Evolutionary conservation across 1,139 yeast species (phyloP), one percentile per base, ranked within the genome.

Genomic region (Blastobotrys apis): DNA sequence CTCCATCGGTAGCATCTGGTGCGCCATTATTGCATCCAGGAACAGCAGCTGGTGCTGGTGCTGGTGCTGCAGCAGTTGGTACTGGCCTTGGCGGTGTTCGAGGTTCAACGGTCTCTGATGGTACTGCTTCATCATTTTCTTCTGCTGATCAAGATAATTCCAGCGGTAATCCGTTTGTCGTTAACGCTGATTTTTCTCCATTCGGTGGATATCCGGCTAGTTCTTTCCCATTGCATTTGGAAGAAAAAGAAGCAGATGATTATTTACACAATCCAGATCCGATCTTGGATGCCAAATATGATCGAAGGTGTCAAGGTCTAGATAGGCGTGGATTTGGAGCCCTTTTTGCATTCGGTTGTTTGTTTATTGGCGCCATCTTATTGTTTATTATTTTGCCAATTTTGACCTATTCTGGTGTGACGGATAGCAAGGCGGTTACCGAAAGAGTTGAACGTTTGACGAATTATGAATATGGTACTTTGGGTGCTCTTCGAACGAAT

Each of bases 131-230:
- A 12, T 55, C 61, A 2, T 43, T 54, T n/a, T 49, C 57, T 30
- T 58, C 62, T 3, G 47, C 45, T 22, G 54, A 51, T 25, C 44
- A 47, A 22, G 56, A 51, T 30, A 37, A 43, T 22, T 41, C 41
- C 15, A 43, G 44, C 38, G 44, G 47, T 39, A 59, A 59, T 44
- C 64, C 64, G 13, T 62, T 60, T 51, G 59, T 60, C 26, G 62
- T 62, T 27, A 65, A 65, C 50, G 67, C 70, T 3, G 73, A 68
- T 51, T 68, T 68, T 40, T 80, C 88, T 42, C 97, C 97, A 1
- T 88, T 88, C 69, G 97, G 97, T 44, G 97, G 96, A 9, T 88
- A 85, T 63, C 96, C 97, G 1, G 92, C 95, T 3, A 73, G 85
- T 4, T 78, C 87, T 1, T 88, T 88, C 68, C 96, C 96, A 0